Base-by-base conservation (phyloP, 202 grass and related monocot genomes). In the Miscanthus sacchariflorus region DNA sequence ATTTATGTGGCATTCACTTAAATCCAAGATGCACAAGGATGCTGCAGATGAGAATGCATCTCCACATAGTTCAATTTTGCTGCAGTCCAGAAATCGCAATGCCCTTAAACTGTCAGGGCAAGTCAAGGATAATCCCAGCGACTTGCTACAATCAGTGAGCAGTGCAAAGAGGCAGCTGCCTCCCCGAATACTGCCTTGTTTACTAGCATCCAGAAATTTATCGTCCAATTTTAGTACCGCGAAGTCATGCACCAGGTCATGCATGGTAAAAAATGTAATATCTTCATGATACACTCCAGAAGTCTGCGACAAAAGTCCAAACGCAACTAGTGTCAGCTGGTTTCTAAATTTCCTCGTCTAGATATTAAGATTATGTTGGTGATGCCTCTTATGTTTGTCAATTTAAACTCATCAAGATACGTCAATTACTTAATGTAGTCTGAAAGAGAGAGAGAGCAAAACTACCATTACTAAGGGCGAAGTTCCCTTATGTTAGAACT, bases 11-110 rank as follows among this genome's bases (percentile, higher is more conserved):
- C 67, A 79, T n/a, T 48, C 46, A 15, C 65, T 80, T 25, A 86
- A 63, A 70, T 86, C 84, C 49, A 86, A 72, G 15, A 86, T 18
- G 8, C 76, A 25, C 36, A 86, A 17, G 66, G 9, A 79, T 15
- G 11, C 14, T 3, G 76, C 49, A 61, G 24, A 35, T 71, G 67
- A 10, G 19, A 86, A 59, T 44, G 84, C 23, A 70, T 6, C 21
- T 7, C 1, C 64, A 70, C 17, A 5, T 14, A 87, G 4, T 7
- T 9, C 9, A 56, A 58, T 76, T 56, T 35, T 2, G 33, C 5
- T 2, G 1, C 72, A 78, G 27, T 69, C 33, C 46, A 23, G 45
- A 54, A n/a, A 82, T 25, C 42, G 74, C 49, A 77, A 15, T 77
- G 74, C 74, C 27, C 15, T 56, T 21, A 77, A 28, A 10, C 15